Evolutionary conservation across 139 green algal species (phyloP), one percentile per base, ranked within the genome.

Genomic region (Trebouxia sp.): DNA sequence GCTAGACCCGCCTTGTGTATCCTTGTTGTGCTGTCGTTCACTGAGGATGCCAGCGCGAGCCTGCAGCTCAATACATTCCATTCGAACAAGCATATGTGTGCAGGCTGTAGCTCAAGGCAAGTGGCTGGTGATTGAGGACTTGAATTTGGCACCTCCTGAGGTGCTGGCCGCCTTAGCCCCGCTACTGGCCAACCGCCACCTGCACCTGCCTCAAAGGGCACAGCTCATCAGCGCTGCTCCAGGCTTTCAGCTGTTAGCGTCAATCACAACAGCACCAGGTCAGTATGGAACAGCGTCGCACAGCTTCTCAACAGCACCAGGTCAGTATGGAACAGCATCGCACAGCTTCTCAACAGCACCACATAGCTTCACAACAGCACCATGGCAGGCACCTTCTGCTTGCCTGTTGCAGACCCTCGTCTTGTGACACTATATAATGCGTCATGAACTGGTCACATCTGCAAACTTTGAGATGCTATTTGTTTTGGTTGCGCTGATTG

Each of bases 111-210:
- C 75, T 9, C 78, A 94, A 80, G 96, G 96, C 7, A 81, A 88
- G 8, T 99, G 97, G 97, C 80, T 99, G 77, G 76, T 98, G 35
- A 86, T 99, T 20, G 97, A 99, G 82, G 94, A 98, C 84, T 88
- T 98, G 37, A 94, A 99, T 87, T 81, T 94, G 80, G 97, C 97
- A 1, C 94, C 96, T 0, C 81, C 91, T 3, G 95, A 99, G 72
- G 92, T 98, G 58, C 83, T 99, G 28, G 92, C 97, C 0, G 89
- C 92, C 1, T 83, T 99, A 65, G 83, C 92, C 32, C 92, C 94
- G 6, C 83, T 99, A 72, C 84, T 98, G 42, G 94, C 98, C 74
- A 83, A 79, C 10, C 80, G 95, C 26, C 85, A 83, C 45, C 86
- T 98, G 65, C 75, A 89, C 53, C 86, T 98, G n/a, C 88, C 92